Evolutionary conservation across 1,284 basidiomycete species (phyloP), one percentile per base, ranked within the genome.

Genomic region (Leccinum ponderosum): DNA sequence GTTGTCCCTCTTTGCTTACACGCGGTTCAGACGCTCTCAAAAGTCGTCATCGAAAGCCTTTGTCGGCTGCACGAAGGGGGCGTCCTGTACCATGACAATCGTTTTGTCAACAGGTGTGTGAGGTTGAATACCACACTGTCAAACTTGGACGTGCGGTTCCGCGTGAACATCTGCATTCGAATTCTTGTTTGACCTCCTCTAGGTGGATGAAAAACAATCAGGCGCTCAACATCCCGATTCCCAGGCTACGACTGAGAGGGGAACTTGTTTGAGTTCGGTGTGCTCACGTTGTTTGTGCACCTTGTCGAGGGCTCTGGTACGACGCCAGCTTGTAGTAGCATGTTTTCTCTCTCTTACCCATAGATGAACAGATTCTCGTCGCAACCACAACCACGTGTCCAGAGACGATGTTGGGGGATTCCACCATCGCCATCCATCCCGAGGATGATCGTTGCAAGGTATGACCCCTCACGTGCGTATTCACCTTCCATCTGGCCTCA

Each of bases 321-420:
- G 37, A n/a, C 0, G 37, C 15, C 37, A 39, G 15, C 37, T 39
- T 39, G 31, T 33, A 33, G 37, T n/a, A n/a, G 33, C 15, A n/a
- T 39, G 2, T 12, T 42, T 14, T 29, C 29, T 42, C 39, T 17
- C 8, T 17, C n/a, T 42, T 6, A 17, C 8, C 39, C 2, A 35
- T 14, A 35, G 33, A 35, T 14, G 6, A 98, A 74, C 91, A 85
- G 73, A 93, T 99, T 66, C 83, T 97, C 59, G 91, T 99, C 55
- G 97, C 96, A 0, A 99, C 97, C 2, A 99, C 97, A 8, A 29
- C 29, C 29, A 29, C 29, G 29, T 94, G 97, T 83, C 95, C 96
- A 0, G 97, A 99, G 78, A 98, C 97, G 1, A 97, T 99, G 93
- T 85, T 99, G 1, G 97, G 97, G 61, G 97, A 99, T 84, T 96